phyloP scores from a whole-genome alignment of 2,329 filamentous ascomycete species.

The Trichoderma asperellum region DNA sequence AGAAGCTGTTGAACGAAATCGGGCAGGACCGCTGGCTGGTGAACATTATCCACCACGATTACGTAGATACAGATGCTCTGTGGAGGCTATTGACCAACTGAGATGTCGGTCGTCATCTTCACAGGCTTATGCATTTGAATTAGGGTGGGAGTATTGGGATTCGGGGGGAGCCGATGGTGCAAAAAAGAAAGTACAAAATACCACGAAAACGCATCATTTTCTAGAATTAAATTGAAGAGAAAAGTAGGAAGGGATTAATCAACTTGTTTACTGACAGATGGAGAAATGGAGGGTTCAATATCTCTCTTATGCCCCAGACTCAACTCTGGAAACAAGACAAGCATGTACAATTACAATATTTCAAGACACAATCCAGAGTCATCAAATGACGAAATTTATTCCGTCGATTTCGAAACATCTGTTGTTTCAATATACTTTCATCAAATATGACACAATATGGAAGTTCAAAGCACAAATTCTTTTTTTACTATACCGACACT shows the following conservation, averaged over 20 bases:
- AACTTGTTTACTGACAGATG: not conserved
- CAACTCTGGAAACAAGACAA: not conserved
- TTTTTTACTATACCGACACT: not conserved
- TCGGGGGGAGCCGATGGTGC: not conserved
- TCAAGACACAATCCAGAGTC: not conserved
- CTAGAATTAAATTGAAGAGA: not conserved
- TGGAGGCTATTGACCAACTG: slow-evolving; percentile 67
- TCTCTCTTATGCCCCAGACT: not conserved
- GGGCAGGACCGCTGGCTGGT: slow-evolving; percentile 82
- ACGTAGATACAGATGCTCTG: slow-evolving; percentile 69
- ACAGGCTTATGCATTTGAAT: not conserved
- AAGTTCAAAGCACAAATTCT: not conserved
- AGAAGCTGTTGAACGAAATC: slow-evolving; percentile 69
- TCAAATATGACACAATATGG: not conserved
- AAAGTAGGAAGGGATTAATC: not conserved
- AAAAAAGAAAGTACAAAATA: not conserved
- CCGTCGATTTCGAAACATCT: not conserved
- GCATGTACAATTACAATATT: not conserved
- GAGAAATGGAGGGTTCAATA: not conserved
- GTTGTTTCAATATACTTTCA: not conserved
- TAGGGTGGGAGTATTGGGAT: not conserved
- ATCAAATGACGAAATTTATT: not conserved
- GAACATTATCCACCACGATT: slow-evolving; percentile 85
- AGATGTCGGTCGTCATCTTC: not conserved
- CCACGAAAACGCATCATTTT: slow-evolving; percentile 3